Base-by-base conservation (phyloP, 31 red algal species). In the Endocladia muricata region DNA sequence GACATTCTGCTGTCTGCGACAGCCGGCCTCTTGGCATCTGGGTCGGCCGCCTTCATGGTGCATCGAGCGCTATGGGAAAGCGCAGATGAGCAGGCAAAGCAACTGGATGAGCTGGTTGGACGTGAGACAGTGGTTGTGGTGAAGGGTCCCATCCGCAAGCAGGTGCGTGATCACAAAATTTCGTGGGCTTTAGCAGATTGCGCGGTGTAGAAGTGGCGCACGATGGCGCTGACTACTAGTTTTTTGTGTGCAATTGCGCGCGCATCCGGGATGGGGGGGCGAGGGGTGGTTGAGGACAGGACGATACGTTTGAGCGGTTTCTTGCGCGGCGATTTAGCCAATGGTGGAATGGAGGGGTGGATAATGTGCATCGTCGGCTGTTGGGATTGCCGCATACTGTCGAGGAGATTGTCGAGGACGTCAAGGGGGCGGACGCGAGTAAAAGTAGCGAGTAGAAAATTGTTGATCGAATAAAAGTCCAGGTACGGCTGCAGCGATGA, bases 301-400 rank as follows among this genome's bases (percentile, higher is more conserved):
- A 44, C 9, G 73, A 87, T 54, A 72, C 83, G 32, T 78, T 87
- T 73, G 83, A 87, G 35, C 54, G 83, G 37, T 87, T 78, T 40
- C 62, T 87, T 34, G 47, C 22, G 5, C 30, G 47, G 37, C 60
- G 83, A 41, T 70, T 78, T 56, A 47, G 73, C 41, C 83, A 78
- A 57, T 77, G 73, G 73, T 87, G 83, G 83, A 87, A 87, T 76
- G 37, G 48, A 35, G 64, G 73, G 1, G 83, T 87, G 5, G 83
- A 87, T 52, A 87, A 78, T 61, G 83, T 87, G 3, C 83, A 87
- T 68, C 43, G 73, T 6, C 73, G 83, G 1, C 55, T 87, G 33
- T 15, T 78, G 11, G 74, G 64, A 21, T 73, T 87, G 31, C 83
- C 83, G 6, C 35, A 68, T 37, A 87, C 83, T 9, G 23, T 87